Evolutionary conservation across 1,139 yeast species (phyloP), one percentile per base, ranked within the genome.

Genomic region (Wickerhamiella pararugosa): DNA sequence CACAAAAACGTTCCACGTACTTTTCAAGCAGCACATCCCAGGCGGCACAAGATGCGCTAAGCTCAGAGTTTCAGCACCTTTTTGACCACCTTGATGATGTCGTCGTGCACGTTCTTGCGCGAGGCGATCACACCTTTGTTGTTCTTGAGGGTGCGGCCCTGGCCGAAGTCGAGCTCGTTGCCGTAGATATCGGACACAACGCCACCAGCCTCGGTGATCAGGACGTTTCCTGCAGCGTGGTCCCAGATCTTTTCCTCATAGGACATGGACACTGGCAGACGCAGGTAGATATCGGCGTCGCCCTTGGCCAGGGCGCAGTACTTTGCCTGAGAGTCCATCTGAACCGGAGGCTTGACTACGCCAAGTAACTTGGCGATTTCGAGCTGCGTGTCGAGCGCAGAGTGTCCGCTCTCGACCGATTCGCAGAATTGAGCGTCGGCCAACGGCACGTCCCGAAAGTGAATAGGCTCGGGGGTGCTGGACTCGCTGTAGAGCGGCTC

Each of bases 191-290:
- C 98, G 9, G 92, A 76, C 27, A 90, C 97, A 42, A 66, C 61
- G 6, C 98, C 98, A 37, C 97, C 97, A 52, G 93, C 82, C 61
- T 92, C 98, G 32, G 73, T 69, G 36, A 92, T 76, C 50, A 90
- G 71, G 8, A 87, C 68, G 53, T 81, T 79, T 5, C 98, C 99
- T 2, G 96, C 94, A 25, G 97, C 97, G 59, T 90, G 99, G 61
- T 90, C 99, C 98, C 98, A 90, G 47, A 90, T 86, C 63, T 92
- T 90, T 59, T 90, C 99, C 54, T 83, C 73, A 60, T 87, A 90
- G 3, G 71, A 63, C 41, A 74, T 70, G 50, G 72, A 76, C 39
- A 79, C 74, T 8, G 99, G 98, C 46, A 92, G 66, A 52, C 99
- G 76, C 49, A 90, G 68, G 54, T 92, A 90, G 26, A 87, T 73